A percentile compares a stretch with the other conserved stretches of the same genome.
phyloP scores from a whole-genome alignment of 305 asterid species.

The Solanum hybrid region DNA sequence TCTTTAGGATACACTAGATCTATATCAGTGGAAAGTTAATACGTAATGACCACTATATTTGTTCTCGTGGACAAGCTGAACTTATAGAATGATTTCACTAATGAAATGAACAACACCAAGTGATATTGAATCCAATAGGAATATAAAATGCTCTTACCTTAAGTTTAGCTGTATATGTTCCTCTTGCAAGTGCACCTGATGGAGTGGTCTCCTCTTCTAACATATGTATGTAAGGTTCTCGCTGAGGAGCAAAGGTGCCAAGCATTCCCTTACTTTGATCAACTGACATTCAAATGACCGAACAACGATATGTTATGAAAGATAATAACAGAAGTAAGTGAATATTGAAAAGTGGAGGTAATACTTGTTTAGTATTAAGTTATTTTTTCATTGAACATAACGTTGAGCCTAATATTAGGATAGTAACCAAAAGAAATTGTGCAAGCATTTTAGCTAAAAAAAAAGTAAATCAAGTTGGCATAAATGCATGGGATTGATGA shows the following conservation, averaged over 20 bases:
- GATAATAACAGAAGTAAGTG: neutral
- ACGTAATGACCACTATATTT: neutral
- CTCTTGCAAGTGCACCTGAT: slow-evolving; percentile 73
- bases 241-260: slow-evolving; percentile 75
- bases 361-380: neutral
- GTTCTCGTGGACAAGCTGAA: neutral
- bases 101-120: neutral
- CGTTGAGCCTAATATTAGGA: neutral
- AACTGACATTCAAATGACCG: slow-evolving; percentile 31
- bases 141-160: slow-evolving; percentile 29
- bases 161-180: slow-evolving; percentile 55
- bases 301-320: neutral
- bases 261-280: slow-evolving; percentile 70
- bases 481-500: neutral
- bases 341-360: neutral
- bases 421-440: neutral
- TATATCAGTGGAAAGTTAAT: neutral
- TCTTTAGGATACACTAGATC: neutral
- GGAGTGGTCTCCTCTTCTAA: slow-evolving; percentile 76
- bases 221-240: slow-evolving; percentile 40
- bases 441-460: neutral
- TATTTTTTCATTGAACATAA: neutral
- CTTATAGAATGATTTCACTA: neutral
- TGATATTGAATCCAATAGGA: neutral
- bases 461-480: neutral